Evolutionary conservation across 2,329 filamentous ascomycete genomes (phyloP), one percentile per base, ranked within the genome.

Genomic region (Epichloe amarillans): DNA sequence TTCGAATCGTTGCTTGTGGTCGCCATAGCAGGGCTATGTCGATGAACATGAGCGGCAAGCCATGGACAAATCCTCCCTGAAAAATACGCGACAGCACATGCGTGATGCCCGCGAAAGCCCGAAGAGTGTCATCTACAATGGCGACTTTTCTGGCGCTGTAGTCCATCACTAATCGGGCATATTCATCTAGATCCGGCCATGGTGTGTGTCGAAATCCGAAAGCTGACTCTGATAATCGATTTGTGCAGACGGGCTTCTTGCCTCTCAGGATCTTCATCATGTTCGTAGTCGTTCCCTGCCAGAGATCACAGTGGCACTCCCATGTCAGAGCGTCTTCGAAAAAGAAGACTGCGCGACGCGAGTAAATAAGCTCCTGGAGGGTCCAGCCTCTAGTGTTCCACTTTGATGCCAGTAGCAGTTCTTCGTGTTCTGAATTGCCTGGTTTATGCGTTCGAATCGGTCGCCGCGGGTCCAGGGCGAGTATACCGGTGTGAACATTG

Each of bases 101-200:
- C 0, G 68, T 72, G 51, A 73, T 66, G 53, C 70, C 69, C 1
- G 66, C 59, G 52, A 73, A 70, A 11, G 71, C 71, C n/a, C 58
- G 60, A 3, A 69, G 58, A 12, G 69, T 71, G 50, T 73, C 71
- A 36, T 71, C 67, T 21, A 69, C 67, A 21, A 64, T 53, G 0
- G 68, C 67, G 50, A 73, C 54, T 41, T 64, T 61, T 6, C 70
- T 60, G 15, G 64, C 58, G 53, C 66, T 72, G 53, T 71, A 73
- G 50, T 72, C 69, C 60, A 68, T 69, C 38, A 64, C 68, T 38
- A 72, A 67, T 17, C 68, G 64, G 21, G 69, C 66, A 53, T 68
- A 73, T 52, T 72, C 70, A 52, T 73, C 69, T 52, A 73, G 58
- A 54, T 73, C 70, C 1, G 71, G 70, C 70, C 70, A 72, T 10